Base-by-base conservation (phyloP, 2,329 filamentous ascomycete species). In the Penicillium olsonii region DNA sequence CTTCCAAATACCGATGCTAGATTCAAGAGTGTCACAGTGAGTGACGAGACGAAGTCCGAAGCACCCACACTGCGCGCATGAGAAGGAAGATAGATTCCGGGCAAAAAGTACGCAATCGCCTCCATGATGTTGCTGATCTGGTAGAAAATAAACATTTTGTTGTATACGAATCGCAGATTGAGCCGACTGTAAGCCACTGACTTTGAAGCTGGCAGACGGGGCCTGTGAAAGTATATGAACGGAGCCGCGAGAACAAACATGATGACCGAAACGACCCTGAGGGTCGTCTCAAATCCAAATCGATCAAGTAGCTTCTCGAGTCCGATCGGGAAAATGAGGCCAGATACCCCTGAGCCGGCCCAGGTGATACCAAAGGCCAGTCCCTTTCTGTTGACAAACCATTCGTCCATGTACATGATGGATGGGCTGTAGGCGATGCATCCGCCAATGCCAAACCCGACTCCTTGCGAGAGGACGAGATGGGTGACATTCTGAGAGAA, bases 381-480 rank as follows among this genome's bases (percentile, higher is more conserved):
- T 57, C 75, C 75, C 42, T 69, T 65, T 15, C 71, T 62, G 56
- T 77, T 71, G 8, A 78, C 70, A 62, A 80, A 81, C 71, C 60
- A 84, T 56, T 80, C 75, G 29, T 79, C 74, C 40, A 80, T 67
- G 39, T 73, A 75, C 42, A 75, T 62, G 26, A 79, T 71, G 2
- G 72, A 71, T 1, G 75, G 76, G 17, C 61, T 78, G 61, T 71
- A 83, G 4, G 78, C 64, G 1, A 80, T 66, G 18, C 74, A 69
- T 0, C 79, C 79, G 0, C 79, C 74, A 8, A 74, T 55, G 0
- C 72, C 75, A n/a, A 71, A 75, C 2, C 54, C 55, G 9, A 66
- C 50, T 1, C 64, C 64, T 41, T 66, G 64, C 0, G 64, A 62
- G 2, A 64, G 41, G 11, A 66, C 55, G 9, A 66, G 56, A 31